These are phyloP conservation scores for Mucor irregularis DNA, from an alignment of 371 early-diverging fungal genomes.

Conservation along the genomic window DNA sequence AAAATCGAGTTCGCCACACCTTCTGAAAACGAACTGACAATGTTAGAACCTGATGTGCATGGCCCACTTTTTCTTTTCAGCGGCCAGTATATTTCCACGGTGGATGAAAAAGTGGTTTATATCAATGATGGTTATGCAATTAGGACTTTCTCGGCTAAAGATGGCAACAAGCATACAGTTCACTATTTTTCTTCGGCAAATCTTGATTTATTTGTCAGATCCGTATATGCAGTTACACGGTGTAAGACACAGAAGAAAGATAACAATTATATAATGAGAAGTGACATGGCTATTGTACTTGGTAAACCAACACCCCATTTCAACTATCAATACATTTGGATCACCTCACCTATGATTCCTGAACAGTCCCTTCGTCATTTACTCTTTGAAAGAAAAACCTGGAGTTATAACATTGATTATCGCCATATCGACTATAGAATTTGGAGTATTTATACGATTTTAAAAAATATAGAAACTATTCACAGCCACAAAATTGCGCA, in stretches of 20 bases:
- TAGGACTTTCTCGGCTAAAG: constrained; percentile 13
- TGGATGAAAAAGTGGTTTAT: constrained; percentile 3
- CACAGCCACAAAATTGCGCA: constrained; percentile 18
- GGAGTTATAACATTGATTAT: constrained; percentile 5
- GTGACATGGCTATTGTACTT: constrained; percentile 18
- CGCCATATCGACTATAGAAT: constrained; percentile 12
- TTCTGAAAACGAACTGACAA: constrained; percentile 9
- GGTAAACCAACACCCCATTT: constrained; percentile 13
- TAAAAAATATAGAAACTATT: constrained; percentile 10
- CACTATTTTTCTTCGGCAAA: constrained; percentile 20
- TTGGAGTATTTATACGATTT: constrained; percentile 17
- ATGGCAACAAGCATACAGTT: constrained; percentile 10
- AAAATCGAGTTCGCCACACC: constrained; percentile 17
- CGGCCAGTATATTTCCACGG: constrained; percentile 9
- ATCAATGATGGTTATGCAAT: constrained; percentile 6
- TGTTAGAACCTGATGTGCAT: constrained; percentile 17
- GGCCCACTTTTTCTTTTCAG: constrained; percentile 15
- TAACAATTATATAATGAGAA: constrained; percentile 2
- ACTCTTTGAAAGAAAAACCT: neutral
- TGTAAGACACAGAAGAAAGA: neutral
- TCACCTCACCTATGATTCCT: constrained; percentile 23
- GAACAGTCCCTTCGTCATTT: constrained; percentile 13
- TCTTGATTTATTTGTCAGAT: constrained; percentile 13
- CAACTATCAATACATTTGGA: constrained; percentile 25
- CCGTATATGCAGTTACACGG: constrained; percentile 9